Evolutionary conservation across 179 eudicot species (phyloP), one percentile per base, ranked within the genome.

Genomic region (Silene vulgaris): DNA sequence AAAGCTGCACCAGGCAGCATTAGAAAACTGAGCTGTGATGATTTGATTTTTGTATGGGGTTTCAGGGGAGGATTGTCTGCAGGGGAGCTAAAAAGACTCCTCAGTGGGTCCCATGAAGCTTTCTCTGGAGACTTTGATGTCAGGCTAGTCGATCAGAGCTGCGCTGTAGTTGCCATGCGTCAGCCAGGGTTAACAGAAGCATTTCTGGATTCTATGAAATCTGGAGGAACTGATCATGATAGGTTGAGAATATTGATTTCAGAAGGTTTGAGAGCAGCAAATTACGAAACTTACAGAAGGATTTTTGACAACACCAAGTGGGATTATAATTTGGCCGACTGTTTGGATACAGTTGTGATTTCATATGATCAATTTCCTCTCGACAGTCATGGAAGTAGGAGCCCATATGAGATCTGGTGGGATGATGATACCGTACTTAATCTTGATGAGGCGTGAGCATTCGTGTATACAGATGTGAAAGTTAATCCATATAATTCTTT

Each of bases 21-120:
- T 11, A 86, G 82, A 82, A 89, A 76, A 64, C 82, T 90, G 37
- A 85, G 80, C 74, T 77, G 78, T n/a, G 80, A 85, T 20, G 80
- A 88, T 79, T 74, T 96, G 81, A 91, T 88, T 61, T 93, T 96
- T 86, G 50, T 96, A 74, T 96, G 99, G 99, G 99, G 99, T 50
- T 89, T 96, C 37, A 78, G 84, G 76, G 37, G 73, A 14, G 93
- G 89, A 14, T 79, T 64, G 23, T 82, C 97, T 13, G 85, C 82
- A 8, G 73, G 78, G 75, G 85, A 77, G 76, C 88, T 96, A 37
- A 86, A 82, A 79, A 78, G 72, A 72, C 84, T 84, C 50, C 89
- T 96, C 65, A 35, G 62, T 63, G 77, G 75, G 37, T 82, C 88
- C 67, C 91, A 88, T 32, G 86, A 82, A 64, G 84, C 75, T 8